Base-by-base conservation (phyloP, 2,329 filamentous ascomycete species). In the Aspergillus sp. region DNA sequence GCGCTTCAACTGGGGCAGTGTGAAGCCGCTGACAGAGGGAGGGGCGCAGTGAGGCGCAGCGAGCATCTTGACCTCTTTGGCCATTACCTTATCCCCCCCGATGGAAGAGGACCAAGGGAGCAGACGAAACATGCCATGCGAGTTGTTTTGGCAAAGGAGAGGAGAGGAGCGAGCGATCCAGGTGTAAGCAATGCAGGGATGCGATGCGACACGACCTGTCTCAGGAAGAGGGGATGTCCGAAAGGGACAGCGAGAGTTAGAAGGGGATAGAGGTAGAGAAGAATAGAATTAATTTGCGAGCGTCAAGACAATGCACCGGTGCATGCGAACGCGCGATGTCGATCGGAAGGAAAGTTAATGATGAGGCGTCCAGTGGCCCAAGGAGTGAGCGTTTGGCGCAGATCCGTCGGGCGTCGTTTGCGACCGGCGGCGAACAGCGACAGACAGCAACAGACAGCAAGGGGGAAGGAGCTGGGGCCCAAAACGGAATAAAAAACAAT, bases 1-100 rank as follows among this genome's bases (percentile, higher is more conserved):
- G 61, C 85, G 81, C 78, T 87, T 87, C 68, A 85, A 73, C 65
- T 81, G 80, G 62, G 77, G 79, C 33, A 71, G 60, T 40, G 70
- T 58, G 39, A 73, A 62, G 50, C 56, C 59, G 49, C 66, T 70
- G 57, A 74, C 56, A 49, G 64, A 64, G 1, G 71, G 65, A 37
- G 68, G 62, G 46, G 69, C 63, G 61, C 70, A 73, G 55, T 71
- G 71, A 56, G 73, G 64, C 45, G 73, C 66, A 47, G 74, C 70
- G 63, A 79, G 68, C 73, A 76, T 74, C 64, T 76, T 78, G 68
- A 75, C 69, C 64, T 79, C 74, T 64, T 77, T 73, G 57, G 71
- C 66, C 60, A 73, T 71, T 66, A 76, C 71, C 70, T 77, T 79
- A 68, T 79, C 76, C 66, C 73, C 77, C 72, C 77, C 75, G 63